Evolutionary conservation across 495 filamentous ascomycete species (phyloP).

Genomic region (Trichoderma erinaceum): DNA sequence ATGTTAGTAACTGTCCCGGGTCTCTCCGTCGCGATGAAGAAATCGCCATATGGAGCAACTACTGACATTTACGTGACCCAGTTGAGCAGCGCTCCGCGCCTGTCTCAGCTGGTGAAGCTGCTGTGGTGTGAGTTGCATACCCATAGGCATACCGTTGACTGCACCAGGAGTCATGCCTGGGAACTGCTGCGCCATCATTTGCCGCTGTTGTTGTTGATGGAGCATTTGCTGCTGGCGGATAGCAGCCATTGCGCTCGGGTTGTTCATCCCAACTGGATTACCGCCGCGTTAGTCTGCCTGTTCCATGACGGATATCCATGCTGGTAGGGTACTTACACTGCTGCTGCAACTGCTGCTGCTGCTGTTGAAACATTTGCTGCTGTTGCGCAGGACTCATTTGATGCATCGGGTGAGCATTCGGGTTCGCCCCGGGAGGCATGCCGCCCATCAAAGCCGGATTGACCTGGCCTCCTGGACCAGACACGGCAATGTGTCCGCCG

Average conservation of each 20-base stretch:
- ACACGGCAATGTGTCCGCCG: slow-evolving; percentile 72
- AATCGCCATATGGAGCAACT: background rate
- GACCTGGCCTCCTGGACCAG: slow-evolving; percentile 71
- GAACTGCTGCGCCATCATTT: slow-evolving; percentile 46
- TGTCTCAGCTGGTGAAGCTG: slow-evolving; percentile 33
- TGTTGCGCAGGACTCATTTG: slow-evolving; percentile 64
- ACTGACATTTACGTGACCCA: slow-evolving; percentile 17
- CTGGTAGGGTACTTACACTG: background rate
- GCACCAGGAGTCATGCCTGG: slow-evolving; percentile 36
- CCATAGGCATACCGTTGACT: slow-evolving; percentile 48
- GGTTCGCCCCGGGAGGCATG: slow-evolving; percentile 69
- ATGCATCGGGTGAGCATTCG: slow-evolving; percentile 71
- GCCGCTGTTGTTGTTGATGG: slow-evolving; percentile 34
- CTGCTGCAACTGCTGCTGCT: slow-evolving; percentile 42
- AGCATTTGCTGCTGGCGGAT: slow-evolving; percentile 42
- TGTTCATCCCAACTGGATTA: slow-evolving; percentile 39
- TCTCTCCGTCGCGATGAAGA: slow-evolving; percentile 25
- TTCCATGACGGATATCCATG: background rate
- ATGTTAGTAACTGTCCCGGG: slow-evolving; percentile 21
- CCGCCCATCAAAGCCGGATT: slow-evolving; percentile 72
- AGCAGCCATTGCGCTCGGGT: slow-evolving; percentile 42
- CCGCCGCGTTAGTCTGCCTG: slow-evolving; percentile 18
- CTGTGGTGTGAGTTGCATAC: slow-evolving; percentile 50
- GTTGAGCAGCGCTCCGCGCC: slow-evolving; percentile 44
- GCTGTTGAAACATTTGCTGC: slow-evolving; percentile 57